Evolutionary conservation across 2,329 filamentous ascomycete genomes (phyloP).

Genomic region (Pseudogymnoascus sp.): DNA sequence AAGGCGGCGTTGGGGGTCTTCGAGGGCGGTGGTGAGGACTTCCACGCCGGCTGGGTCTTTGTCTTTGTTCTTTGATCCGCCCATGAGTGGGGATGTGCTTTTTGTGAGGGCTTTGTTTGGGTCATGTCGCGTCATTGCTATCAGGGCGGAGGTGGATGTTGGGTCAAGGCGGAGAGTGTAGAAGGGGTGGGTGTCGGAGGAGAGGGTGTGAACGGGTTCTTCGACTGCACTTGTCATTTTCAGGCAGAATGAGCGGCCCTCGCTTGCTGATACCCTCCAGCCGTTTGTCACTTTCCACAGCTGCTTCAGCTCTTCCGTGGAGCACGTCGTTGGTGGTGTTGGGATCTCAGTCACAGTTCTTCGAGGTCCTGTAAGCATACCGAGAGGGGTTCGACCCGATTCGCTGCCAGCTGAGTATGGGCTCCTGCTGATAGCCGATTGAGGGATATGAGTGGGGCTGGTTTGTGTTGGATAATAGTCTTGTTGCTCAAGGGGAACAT

Average conservation of each 20-base stretch:
- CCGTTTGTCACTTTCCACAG: constrained; percentile 65
- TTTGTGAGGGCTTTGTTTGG: constrained; percentile 41
- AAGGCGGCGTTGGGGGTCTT: constrained; percentile 44
- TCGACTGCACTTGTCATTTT: constrained; percentile 47
- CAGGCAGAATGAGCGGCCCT: constrained; percentile 52
- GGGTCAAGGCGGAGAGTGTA: constrained; percentile 58
- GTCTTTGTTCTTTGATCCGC: constrained; percentile 17
- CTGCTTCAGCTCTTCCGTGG: constrained; percentile 50
- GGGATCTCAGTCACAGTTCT: background rate
- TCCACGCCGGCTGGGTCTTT: constrained; percentile 28
- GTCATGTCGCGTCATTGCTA: constrained; percentile 51
- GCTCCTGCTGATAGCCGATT: constrained; percentile 55
- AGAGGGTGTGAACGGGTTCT: constrained; percentile 58
- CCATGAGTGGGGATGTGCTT: constrained; percentile 17
- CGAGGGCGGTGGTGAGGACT: constrained; percentile 48
- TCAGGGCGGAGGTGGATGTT: constrained; percentile 52
- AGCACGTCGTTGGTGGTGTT: background rate
- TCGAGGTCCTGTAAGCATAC: constrained; percentile 11
- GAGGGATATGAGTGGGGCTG: constrained; percentile 54
- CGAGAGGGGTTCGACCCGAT: constrained; percentile 18
- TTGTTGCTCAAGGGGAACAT: constrained; percentile 56
- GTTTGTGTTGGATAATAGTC: constrained; percentile 60
- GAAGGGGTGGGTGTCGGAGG: constrained; percentile 53
- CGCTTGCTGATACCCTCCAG: constrained; percentile 52
- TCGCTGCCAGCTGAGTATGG: constrained; percentile 41